Conservation (phyloP, 495 filamentous ascomycete genomes). For the Penicillium macrosclerotiorum region DNA sequence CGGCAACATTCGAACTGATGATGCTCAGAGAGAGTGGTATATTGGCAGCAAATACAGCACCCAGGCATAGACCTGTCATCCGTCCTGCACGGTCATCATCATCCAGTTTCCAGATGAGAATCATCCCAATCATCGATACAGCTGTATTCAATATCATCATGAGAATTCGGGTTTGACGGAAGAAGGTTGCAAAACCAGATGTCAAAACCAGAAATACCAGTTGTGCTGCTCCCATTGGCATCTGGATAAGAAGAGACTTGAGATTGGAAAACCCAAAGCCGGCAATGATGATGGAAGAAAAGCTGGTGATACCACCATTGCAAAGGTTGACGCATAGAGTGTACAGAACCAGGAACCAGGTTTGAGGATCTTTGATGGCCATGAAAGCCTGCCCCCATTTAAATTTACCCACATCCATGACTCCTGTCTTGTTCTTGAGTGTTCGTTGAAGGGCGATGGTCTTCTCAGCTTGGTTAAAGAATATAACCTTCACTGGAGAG, state of each 20-base stretch:
- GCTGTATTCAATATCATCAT: slow-evolving; percentile 34
- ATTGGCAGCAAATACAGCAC: slow-evolving; percentile 48
- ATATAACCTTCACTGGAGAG: slow-evolving; percentile 44
- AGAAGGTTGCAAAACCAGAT: slow-evolving; percentile 29
- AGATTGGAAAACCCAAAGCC: slow-evolving; percentile 41
- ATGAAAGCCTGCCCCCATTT: slow-evolving; percentile 54
- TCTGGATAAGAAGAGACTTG: slow-evolving; percentile 35
- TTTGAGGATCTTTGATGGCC: slow-evolving; percentile 52
- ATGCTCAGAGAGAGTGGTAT: slow-evolving; percentile 56
- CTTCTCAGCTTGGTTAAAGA: slow-evolving; percentile 44
- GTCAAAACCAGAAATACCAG: slow-evolving; percentile 36
- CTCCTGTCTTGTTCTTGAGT: slow-evolving; percentile 56
- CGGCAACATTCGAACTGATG: slow-evolving; percentile 59
- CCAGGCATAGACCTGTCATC: slow-evolving; percentile 55
- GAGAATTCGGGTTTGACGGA: slow-evolving; percentile 23
- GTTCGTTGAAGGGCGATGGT: slow-evolving; percentile 56
- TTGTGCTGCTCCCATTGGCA: slow-evolving; percentile 36
- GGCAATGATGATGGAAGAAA: slow-evolving; percentile 39
- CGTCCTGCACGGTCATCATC: slow-evolving; percentile 47
- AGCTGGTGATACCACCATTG: slow-evolving; percentile 46
- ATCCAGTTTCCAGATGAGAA: slow-evolving; percentile 57
- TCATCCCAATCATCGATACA: slow-evolving; percentile 50
- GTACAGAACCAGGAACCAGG: slow-evolving; percentile 42
- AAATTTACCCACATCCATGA: slow-evolving; percentile 57
- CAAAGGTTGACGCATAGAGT: slow-evolving; percentile 41